These are phyloP conservation scores for Kwoniella bestiolae DNA, from an alignment of 768 basidiomycete species.

Conservation along the genomic window DNA sequence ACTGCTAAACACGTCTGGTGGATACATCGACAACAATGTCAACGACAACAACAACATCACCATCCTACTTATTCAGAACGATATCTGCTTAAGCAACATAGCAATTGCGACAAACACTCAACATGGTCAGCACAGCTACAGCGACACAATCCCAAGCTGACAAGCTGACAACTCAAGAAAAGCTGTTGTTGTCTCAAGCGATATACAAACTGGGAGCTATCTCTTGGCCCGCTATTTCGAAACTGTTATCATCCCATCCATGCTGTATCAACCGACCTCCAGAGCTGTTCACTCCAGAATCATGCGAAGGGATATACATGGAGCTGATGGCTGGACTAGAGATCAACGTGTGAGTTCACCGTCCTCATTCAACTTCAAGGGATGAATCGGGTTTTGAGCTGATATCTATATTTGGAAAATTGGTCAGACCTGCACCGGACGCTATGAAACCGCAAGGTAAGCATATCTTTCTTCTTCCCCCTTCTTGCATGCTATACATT, in stretches of 20 bases:
- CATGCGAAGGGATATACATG: slow-evolving; percentile 70
- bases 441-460: slow-evolving; percentile 65
- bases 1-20: too few species aligned
- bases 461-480: too few species aligned
- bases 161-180: slow-evolving; percentile 62
- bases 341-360: slow-evolving; percentile 60
- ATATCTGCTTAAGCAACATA: too few species aligned
- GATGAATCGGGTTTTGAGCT: not conserved
- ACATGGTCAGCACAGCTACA: not conserved
- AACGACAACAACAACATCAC: too few species aligned
- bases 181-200: slow-evolving; percentile 81
- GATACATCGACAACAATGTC: too few species aligned
- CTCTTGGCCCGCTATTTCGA: slow-evolving; percentile 69
- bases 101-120: too few species aligned
- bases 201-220: slow-evolving; percentile 74
- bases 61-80: too few species aligned
- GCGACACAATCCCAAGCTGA: slow-evolving; percentile 5
- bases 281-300: slow-evolving; percentile 71
- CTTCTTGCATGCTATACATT: slow-evolving; percentile 48
- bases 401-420: not conserved
- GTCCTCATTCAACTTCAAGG: not conserved
- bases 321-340: slow-evolving; percentile 71
- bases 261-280: slow-evolving; percentile 52
- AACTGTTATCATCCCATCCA: slow-evolving; percentile 72
- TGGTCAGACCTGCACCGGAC: slow-evolving; percentile 59